Evolutionary conservation across 2,329 filamentous ascomycete genomes (phyloP).

Genomic region (Lachnum nothofagi): DNA sequence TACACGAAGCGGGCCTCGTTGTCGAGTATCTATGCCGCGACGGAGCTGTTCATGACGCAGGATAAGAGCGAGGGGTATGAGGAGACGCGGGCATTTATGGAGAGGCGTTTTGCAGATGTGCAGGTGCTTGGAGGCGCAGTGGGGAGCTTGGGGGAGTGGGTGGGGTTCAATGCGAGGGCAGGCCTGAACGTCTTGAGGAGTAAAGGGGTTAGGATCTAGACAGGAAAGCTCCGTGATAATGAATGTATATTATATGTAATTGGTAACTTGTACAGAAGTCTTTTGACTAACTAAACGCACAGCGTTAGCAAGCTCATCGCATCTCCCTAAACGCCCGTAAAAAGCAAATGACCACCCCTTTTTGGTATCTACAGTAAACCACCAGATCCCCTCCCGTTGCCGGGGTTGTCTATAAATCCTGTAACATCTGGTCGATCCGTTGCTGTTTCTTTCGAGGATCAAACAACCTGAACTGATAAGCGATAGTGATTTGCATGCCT

Average conservation of each 20-base stretch:
- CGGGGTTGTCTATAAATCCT: conserved; percentile 1
- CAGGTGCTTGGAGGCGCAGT: conserved; percentile 57
- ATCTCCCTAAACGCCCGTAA: neutral
- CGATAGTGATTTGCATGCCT: neutral
- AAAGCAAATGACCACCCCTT: neutral
- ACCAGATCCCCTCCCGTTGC: neutral
- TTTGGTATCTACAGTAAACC: neutral
- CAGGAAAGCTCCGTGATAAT: neutral
- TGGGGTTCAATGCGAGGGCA: conserved; percentile 74
- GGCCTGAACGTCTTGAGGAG: conserved; percentile 79
- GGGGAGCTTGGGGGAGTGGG: conserved; percentile 65
- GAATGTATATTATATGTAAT: conserved; percentile 4
- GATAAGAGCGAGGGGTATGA: conserved; percentile 68
- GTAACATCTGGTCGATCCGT: conserved; percentile 26
- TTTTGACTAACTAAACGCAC: neutral
- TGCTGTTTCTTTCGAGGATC: conserved; percentile 50
- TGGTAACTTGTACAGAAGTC: too few relatives aligned
- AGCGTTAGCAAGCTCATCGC: neutral
- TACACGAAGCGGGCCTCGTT: conserved; percentile 68
- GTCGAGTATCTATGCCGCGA: conserved; percentile 65
- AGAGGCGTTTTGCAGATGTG: conserved; percentile 63
- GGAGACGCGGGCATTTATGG: conserved; percentile 76
- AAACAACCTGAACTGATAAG: conserved; percentile 41
- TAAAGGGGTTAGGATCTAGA: conserved; percentile 69
- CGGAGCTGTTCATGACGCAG: conserved; percentile 91